Evolutionary conservation across 176 grass and related monocot species (phyloP).

Genomic region (Oryza glaberrima): DNA sequence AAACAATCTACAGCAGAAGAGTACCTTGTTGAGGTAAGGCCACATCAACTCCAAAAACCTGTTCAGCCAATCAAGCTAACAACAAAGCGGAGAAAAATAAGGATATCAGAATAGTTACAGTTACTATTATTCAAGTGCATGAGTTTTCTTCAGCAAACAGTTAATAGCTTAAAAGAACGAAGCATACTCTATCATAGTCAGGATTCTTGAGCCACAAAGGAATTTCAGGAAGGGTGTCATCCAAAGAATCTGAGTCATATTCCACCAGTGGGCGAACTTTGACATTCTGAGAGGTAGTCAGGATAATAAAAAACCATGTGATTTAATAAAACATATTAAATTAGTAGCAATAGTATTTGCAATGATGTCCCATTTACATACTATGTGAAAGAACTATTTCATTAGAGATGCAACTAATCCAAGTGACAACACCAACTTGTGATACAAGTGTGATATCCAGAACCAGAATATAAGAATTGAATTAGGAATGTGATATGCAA

Average conservation of each 20-base stretch:
- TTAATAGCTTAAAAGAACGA: background rate
- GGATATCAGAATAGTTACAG: background rate
- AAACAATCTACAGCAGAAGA: constrained; percentile 18
- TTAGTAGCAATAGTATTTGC: background rate
- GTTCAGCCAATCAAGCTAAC: constrained; percentile 95
- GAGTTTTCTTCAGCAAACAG: background rate
- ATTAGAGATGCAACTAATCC: too few species aligned
- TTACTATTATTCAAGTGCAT: background rate
- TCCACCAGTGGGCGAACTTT: constrained; percentile 66
- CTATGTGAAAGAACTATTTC: too few species aligned
- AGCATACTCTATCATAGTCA: constrained; percentile 86
- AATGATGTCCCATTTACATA: background rate
- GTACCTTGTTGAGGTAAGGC: constrained; percentile 93
- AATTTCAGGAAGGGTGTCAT: constrained; percentile 24
- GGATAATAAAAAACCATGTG: constrained; percentile 2
- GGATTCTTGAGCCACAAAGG: constrained; percentile 95
- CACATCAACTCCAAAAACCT: constrained; percentile 87
- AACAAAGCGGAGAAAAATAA: constrained; percentile 12
- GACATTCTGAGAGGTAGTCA: constrained; percentile 51
- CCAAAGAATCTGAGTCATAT: constrained; percentile 72
- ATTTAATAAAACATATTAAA: background rate
- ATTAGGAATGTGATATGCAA: background rate
- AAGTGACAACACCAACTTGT: too few species aligned
- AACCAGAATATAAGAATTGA: background rate
- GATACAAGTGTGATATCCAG: background rate